phyloP scores from a whole-genome alignment of 192 early-diverging fungal species.

The Backusella macrospora region DNA sequence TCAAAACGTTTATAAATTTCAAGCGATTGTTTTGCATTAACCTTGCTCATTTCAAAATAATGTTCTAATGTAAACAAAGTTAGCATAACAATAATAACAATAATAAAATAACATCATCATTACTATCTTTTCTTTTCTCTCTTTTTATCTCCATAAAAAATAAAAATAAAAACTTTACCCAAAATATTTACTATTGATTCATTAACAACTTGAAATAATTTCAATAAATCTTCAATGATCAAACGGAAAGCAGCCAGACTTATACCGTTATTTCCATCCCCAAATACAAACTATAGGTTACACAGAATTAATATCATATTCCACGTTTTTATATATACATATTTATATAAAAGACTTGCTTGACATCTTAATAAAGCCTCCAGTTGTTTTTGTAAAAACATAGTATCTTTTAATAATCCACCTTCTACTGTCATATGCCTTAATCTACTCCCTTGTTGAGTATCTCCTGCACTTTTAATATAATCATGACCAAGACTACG shows the following conservation, averaged over 20 bases:
- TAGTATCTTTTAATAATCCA: conserved; percentile 65
- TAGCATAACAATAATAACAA: not conserved
- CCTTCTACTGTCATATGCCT: conserved; percentile 57
- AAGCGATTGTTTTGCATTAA: conserved; percentile 66
- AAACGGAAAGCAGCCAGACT: conserved; percentile 73
- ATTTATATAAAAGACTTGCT: conserved; percentile 44
- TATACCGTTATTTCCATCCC: conserved; percentile 75
- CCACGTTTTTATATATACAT: not conserved
- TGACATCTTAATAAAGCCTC: conserved; percentile 71
- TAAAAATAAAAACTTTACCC: conserved; percentile 48
- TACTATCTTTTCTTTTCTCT: not conserved
- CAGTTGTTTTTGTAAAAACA: conserved; percentile 72
- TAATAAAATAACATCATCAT: not conserved
- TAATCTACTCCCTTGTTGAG: conserved; percentile 45
- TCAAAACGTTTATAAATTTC: conserved; percentile 81
- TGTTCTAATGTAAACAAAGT: conserved; percentile 46
- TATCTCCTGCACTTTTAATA: conserved; percentile 52
- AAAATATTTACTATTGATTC: conserved; percentile 81
- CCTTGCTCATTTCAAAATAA: conserved; percentile 75
- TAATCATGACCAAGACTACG: conserved; percentile 68
- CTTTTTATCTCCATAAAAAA: not conserved
- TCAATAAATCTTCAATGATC: conserved; percentile 72
- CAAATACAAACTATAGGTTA: conserved; percentile 65
- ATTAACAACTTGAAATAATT: conserved; percentile 76
- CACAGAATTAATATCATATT: not conserved